A percentile compares a stretch with the other conserved stretches of the same genome.
Conservation (phyloP, 2,329 filamentous ascomycete species). For the Ustilaginoidea virens region DNA sequence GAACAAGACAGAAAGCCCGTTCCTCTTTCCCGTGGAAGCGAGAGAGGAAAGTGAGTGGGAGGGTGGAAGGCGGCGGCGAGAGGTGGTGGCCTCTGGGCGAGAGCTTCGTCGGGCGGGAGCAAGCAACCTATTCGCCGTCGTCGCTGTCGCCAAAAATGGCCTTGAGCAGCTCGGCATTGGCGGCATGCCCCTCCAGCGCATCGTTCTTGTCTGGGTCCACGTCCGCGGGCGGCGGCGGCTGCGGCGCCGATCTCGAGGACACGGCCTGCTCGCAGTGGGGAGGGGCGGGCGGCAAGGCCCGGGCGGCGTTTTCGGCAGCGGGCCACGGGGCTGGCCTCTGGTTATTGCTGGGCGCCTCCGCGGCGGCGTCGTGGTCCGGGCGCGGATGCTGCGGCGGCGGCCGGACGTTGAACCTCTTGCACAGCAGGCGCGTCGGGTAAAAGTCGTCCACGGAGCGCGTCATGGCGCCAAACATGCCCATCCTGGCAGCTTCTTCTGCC, state of each 20-base stretch:
- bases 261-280: too few species aligned
- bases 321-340: too few species aligned
- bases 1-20: too few species aligned
- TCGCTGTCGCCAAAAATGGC: constrained; percentile 89
- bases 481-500: constrained; percentile 68
- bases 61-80: too few species aligned
- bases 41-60: too few species aligned
- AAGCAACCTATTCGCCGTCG: constrained; percentile 25
- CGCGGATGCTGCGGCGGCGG: constrained; percentile 56
- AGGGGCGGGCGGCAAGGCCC: too few species aligned
- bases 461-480: constrained; percentile 88
- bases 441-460: constrained; percentile 61
- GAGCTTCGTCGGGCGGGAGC: too few species aligned
- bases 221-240: constrained; percentile 8
- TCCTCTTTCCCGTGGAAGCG: too few species aligned
- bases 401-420: constrained; percentile 85
- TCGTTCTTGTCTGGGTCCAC: constrained; percentile 60
- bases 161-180: constrained; percentile 69
- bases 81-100: too few species aligned
- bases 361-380: constrained; percentile 28
- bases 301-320: too few species aligned
- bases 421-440: constrained; percentile 70
- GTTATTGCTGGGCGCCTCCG: too few species aligned
- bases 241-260: too few species aligned
- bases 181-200: constrained; percentile 50